phyloP scores from a whole-genome alignment of 371 early-diverging fungal genomes.

The Sporodiniella umbellata region DNA sequence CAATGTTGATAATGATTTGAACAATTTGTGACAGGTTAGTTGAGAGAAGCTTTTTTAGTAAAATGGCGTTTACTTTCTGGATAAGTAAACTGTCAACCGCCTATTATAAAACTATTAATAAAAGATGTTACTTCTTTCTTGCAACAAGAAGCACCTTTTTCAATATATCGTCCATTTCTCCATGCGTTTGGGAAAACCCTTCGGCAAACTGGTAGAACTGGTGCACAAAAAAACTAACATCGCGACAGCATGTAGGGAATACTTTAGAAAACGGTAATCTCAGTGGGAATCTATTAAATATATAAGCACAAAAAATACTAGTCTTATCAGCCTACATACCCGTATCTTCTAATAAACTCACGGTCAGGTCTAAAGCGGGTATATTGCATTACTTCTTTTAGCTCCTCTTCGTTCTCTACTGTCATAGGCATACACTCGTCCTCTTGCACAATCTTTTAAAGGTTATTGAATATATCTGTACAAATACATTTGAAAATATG shows the following conservation, averaged over 20 bases:
- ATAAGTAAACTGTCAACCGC: slow-evolving; percentile 77
- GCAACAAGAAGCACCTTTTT: slow-evolving; percentile 54
- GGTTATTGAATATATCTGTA: background rate
- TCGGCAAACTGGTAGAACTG: slow-evolving; percentile 86
- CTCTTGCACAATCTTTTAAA: slow-evolving; percentile 68
- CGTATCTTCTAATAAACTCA: slow-evolving; percentile 38
- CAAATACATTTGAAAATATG: background rate
- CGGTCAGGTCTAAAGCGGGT: slow-evolving; percentile 50
- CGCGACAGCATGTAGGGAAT: slow-evolving; percentile 70
- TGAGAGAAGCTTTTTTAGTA: slow-evolving; percentile 63
- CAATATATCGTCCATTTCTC: slow-evolving; percentile 85
- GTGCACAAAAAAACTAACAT: slow-evolving; percentile 68
- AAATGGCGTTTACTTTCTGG: slow-evolving; percentile 69
- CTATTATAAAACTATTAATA: slow-evolving; percentile 23
- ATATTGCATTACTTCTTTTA: slow-evolving; percentile 51
- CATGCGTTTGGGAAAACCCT: slow-evolving; percentile 79
- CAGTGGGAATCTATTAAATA: slow-evolving; percentile 65
- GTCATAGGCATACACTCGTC: slow-evolving; percentile 87
- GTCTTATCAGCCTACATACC: slow-evolving; percentile 17
- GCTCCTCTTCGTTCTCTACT: slow-evolving; percentile 65
- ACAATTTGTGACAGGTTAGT: slow-evolving; percentile 73
- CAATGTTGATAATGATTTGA: slow-evolving; percentile 82
- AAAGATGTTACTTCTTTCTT: background rate
- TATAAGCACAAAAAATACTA: background rate
- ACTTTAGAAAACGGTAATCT: slow-evolving; percentile 82